Percentiles rank a stretch among this genome's conserved stretches.
Conservation (phyloP, 805 yeast species). For the Peterozyma toletana region DNA sequence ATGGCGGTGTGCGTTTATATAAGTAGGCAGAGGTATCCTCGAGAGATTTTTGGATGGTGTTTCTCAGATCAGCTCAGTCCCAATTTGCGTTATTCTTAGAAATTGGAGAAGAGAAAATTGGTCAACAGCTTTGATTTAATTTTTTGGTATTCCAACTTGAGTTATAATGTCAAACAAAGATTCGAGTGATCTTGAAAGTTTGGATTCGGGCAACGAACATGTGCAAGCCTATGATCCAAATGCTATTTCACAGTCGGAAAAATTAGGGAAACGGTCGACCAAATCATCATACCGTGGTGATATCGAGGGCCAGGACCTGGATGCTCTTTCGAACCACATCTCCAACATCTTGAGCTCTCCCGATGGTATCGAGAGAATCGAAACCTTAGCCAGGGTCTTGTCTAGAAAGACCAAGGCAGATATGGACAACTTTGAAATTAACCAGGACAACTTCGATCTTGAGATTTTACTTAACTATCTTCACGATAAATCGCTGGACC, state of each 20-base stretch:
- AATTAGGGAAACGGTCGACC: not conserved
- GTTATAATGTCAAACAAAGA: not conserved
- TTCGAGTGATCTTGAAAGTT: not conserved
- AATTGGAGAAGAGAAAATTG: too few relatives aligned
- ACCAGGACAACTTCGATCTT: constrained; percentile 39
- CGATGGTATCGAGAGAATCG: constrained; percentile 27
- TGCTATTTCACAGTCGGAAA: not conserved
- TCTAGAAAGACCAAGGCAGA: constrained; percentile 42
- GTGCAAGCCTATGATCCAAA: not conserved
- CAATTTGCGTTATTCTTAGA: too few relatives aligned
- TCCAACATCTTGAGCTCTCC: constrained; percentile 13
- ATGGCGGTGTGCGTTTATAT: too few relatives aligned
- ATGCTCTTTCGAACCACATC: constrained; percentile 18
- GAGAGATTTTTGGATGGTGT: too few relatives aligned
- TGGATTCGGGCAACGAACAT: not conserved
- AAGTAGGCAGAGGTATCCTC: too few relatives aligned
- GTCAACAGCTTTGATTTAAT: too few relatives aligned
- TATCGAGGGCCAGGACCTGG: constrained; percentile 17
- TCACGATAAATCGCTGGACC: constrained; percentile 27
- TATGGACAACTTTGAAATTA: constrained; percentile 35
- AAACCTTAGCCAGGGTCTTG: constrained; percentile 41
- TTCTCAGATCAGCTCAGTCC: too few relatives aligned
- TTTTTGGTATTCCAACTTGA: too few relatives aligned
- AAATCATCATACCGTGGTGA: constrained; percentile 7
- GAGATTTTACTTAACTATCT: constrained; percentile 32